Base-by-base conservation (phyloP, 805 yeast genomes). In the Millerago galiae region DNA sequence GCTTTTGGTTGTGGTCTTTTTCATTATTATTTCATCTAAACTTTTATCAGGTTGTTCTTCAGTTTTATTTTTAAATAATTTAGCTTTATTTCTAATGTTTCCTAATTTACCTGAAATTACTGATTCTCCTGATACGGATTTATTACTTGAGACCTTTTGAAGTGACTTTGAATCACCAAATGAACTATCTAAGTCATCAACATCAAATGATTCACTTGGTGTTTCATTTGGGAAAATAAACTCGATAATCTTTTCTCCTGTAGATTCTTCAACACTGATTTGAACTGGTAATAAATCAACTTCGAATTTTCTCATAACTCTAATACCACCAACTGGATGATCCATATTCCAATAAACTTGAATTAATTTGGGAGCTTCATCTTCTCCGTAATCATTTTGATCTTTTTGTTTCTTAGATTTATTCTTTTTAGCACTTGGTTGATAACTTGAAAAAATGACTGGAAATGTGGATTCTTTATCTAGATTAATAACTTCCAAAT, bases 311-410 rank as follows among this genome's bases (percentile, higher is more conserved):
- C 78, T 79, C 63, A 90, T 69, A 18, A 90, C 80, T n/a, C 84
- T 75, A 39, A 90, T 88, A 10, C 98, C 98, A 27, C 96, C 98
- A 43, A 91, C 83, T 0, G 95, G 88, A 42, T 75, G 77, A 40
- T 83, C 75, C 80, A 84, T 76, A n/a, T 77, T 74, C 98, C 98
- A 90, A 10, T 63, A 56, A 2, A 80, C 60, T 7, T 62, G 60
- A 8, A 81, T 58, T 46, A 76, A 60, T 29, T 64, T 65, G 12
- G 46, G 43, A 8, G 42, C 42, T 12, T 59, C 54, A 1, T 42
- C 49, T n/a, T 52, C 50, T 17, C 25, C 25, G 12, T 5, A 14
- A n/a, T 15, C 12, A 10, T 8, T 12, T 8, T 32, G 27, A 4
- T 30, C 53, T 43, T 25, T 52, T 30, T 26, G 37, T 38, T 24